Evolutionary conservation across 164 flowering plant species (phyloP), one percentile per base, ranked within the genome.

Genomic region (Pachysandra terminalis): DNA sequence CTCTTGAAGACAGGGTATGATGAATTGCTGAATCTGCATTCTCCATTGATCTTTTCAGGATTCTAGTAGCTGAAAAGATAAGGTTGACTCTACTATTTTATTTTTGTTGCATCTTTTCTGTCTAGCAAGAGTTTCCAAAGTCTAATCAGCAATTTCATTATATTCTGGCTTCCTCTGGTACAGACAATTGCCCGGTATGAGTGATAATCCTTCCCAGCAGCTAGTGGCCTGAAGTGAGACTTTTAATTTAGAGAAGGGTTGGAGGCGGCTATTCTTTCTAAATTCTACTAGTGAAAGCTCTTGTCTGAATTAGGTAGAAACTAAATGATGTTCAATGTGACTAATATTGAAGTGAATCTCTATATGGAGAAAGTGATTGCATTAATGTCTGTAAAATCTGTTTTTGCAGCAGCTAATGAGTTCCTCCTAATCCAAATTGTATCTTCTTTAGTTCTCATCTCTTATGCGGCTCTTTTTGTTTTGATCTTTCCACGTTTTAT

Each of bases 1-100:
- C 69, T 82, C 85, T 71, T 88, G 79, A 81, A 64, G 63, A 27
- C 26, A 58, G 32, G 48, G 49, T 19, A 21, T 45, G 35, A 73
- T 67, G 64, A 72, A 61, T 70, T 66, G 53, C 37, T 68, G 3
- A 40, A 1, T 12, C 61, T 60, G 10, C 1, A 13, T 15, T 45
- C 10, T 45, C 10, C 1, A 45, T 45, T 45, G 37, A 32, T 3
- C 17, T 45, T 10, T 15, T 32, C 37, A 32, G 37, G 37, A 32
- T 32, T 32, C 37, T 32, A 32, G 37, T 32, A 7, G 7, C 37
- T 32, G 37, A 7, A 32, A 32, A 32, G 37, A 32, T 32, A 3
- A 32, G 37, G 37, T 7, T 32, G 5, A 32, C 37, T 32, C 7
- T 3, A 32, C 37, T 32, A 7, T 32, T 32, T 32, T 3, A 7